A percentile compares a stretch with the other conserved stretches of the same genome.
Evolutionary conservation across 305 asterid species (phyloP).

Genomic region (Solanum aculeatissimum): DNA sequence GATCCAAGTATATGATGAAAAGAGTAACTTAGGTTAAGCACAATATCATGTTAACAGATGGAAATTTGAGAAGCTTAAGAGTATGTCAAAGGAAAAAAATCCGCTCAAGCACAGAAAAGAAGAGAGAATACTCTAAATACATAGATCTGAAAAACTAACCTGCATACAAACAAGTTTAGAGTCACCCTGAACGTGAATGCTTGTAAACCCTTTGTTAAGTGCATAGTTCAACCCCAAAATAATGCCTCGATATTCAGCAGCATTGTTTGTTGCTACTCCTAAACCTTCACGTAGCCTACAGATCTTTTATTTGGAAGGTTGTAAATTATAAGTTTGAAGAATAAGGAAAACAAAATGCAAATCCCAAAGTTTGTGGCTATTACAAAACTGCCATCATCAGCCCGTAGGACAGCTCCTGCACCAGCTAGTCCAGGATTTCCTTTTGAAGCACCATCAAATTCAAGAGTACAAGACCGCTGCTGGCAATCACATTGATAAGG

Average conservation of each 20-base stretch:
- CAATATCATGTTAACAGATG: not conserved
- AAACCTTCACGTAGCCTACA: constrained; percentile 14
- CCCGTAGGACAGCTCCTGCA: constrained; percentile 64
- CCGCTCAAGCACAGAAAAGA: not conserved
- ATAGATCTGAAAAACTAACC: not conserved
- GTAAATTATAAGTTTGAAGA: not conserved
- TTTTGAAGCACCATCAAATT: constrained; percentile 75
- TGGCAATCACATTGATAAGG: constrained; percentile 6
- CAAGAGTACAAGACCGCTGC: constrained; percentile 54
- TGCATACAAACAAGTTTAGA: constrained; percentile 17
- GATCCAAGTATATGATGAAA: not conserved
- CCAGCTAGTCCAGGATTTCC: constrained; percentile 81
- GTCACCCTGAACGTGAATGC: constrained; percentile 12
- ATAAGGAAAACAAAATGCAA: not conserved
- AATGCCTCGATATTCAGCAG: constrained; percentile 14
- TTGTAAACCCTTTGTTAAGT: constrained; percentile 12
- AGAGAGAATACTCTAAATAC: not conserved
- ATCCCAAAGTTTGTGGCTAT: not conserved
- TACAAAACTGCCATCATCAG: constrained; percentile 71
- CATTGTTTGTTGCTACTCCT: constrained; percentile 12
- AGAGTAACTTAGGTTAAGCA: not conserved
- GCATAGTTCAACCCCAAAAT: constrained; percentile 16
- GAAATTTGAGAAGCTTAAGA: not conserved
- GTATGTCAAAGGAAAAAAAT: not conserved
- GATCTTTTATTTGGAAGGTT: not conserved